Percentiles rank a stretch among this genome's conserved stretches.
Evolutionary conservation across 1,139 yeast species (phyloP).

Genomic region (Hyphopichia buzzinii): DNA sequence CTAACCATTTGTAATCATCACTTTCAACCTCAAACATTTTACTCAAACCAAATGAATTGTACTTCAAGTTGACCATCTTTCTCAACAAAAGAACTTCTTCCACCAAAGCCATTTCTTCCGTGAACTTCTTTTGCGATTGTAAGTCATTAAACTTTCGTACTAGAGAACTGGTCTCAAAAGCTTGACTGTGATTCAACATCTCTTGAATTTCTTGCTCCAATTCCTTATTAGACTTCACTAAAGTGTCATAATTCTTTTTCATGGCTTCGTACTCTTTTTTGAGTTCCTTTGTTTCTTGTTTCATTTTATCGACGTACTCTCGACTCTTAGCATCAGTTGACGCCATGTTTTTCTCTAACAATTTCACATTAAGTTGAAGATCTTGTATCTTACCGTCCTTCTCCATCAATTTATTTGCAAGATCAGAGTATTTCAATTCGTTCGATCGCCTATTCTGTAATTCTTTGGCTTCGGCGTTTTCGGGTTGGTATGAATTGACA

Average conservation of each 20-base stretch:
- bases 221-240: conserved; percentile 16
- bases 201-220: conserved; percentile 18
- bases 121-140: conserved; percentile 32
- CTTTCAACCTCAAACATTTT: conserved; percentile 5
- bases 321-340: conserved; percentile 30
- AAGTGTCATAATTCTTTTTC: conserved; percentile 13
- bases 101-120: conserved; percentile 28
- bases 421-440: conserved; percentile 4
- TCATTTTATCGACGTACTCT: conserved; percentile 22
- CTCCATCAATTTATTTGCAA: conserved; percentile 14
- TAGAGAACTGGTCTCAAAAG: conserved; percentile 14
- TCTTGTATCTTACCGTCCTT: conserved; percentile 37
- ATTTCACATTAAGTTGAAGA: conserved; percentile 38
- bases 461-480: not conserved
- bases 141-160: conserved; percentile 21
- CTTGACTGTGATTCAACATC: conserved; percentile 14
- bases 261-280: conserved; percentile 18
- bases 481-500: conserved; percentile 1
- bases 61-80: conserved; percentile 16
- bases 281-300: conserved; percentile 19
- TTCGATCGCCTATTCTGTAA: conserved; percentile 1
- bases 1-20: conserved; percentile 20
- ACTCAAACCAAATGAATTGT: conserved; percentile 5
- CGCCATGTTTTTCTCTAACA: conserved; percentile 41
- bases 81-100: conserved; percentile 38